Conservation (phyloP, 352 stramenopile species). For the Aphanomyces cochlioides region DNA sequence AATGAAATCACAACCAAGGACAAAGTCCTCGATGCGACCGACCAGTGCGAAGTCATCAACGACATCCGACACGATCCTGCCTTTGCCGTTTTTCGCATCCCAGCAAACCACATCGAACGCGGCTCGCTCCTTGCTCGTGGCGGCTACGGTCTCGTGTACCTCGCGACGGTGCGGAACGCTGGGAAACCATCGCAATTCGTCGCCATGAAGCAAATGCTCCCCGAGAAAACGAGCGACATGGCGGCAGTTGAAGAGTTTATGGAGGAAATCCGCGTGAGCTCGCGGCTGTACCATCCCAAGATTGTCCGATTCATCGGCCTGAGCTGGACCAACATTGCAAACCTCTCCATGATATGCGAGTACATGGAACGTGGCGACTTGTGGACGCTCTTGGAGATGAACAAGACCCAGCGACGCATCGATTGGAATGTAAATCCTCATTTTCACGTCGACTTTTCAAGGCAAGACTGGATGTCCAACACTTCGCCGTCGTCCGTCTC, state of each 20-base stretch:
- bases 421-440: background rate
- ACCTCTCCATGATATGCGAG: conserved; percentile 68
- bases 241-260: conserved; percentile 31
- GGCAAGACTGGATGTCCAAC: background rate
- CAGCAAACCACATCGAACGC: conserved; percentile 4
- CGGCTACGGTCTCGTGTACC: conserved; percentile 21
- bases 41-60: conserved; percentile 5
- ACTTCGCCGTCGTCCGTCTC: background rate
- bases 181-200: background rate
- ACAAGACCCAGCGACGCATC: conserved; percentile 8
- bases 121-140: background rate
- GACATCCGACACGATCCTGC: conserved; percentile 14
- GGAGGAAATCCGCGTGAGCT: conserved; percentile 34
- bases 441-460: background rate
- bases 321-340: conserved; percentile 50
- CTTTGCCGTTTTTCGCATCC: conserved; percentile 13
- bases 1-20: conserved; percentile 8
- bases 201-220: conserved; percentile 21
- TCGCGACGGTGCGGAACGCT: conserved; percentile 15
- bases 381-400: conserved; percentile 33
- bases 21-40: background rate
- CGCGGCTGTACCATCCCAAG: conserved; percentile 54
- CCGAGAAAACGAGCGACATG: conserved; percentile 9
- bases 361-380: conserved; percentile 72
- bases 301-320: conserved; percentile 64